Base-by-base conservation (phyloP, 1,284 basidiomycete genomes). In the Fomes fomentarius region DNA sequence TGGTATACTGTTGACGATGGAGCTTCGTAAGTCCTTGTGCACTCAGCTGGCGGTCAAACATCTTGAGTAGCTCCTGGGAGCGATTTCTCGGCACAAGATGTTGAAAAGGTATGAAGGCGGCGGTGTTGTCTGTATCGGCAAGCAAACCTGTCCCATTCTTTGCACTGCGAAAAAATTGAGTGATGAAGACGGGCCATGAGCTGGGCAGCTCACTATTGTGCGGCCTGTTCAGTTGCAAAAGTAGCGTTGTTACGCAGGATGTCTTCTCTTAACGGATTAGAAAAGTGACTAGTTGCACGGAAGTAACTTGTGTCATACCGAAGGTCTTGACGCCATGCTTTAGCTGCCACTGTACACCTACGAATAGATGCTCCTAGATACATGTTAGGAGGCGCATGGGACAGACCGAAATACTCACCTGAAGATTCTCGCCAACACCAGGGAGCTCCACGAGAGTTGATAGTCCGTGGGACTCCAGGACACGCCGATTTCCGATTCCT, bases 381-480 rank as follows among this genome's bases (percentile, higher is more conserved):
- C 9, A 4, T 33, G 31, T 33, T n/a, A n/a, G n/a, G n/a, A 10
- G n/a, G 3, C 3, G 11, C 31, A 10, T 11, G 9, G 9, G 31
- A 3, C 12, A 10, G 4, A 3, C 28, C 7, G 6, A 30, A 30
- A 6, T 6, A 30, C 28, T 6, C 28, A 77, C 76, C 44, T 74
- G 72, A 30, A 78, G 62, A 54, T 78, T 78, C 47, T 67, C 68
- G 5, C 77, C 77, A 0, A 79, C 75, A 28, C 71, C 71, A 2
- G 75, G 71, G 5, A 79, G 63, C 35, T 74, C 63, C 44, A 73
- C 58, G 28, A 67, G 62, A 34, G 66, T 64, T 0, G 65, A 52
- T 42, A 79, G 65, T 0, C 73, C 73, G 5, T 75, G 56, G 0
- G 47, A 35, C n/a, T 67, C 59, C 3, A 79, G 59, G 7, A 78